Percentiles rank a stretch among this genome's conserved stretches.
These are phyloP conservation scores for Jatropha podagrica DNA, from an alignment of 441 rosid genomes.

Conservation along the genomic window DNA sequence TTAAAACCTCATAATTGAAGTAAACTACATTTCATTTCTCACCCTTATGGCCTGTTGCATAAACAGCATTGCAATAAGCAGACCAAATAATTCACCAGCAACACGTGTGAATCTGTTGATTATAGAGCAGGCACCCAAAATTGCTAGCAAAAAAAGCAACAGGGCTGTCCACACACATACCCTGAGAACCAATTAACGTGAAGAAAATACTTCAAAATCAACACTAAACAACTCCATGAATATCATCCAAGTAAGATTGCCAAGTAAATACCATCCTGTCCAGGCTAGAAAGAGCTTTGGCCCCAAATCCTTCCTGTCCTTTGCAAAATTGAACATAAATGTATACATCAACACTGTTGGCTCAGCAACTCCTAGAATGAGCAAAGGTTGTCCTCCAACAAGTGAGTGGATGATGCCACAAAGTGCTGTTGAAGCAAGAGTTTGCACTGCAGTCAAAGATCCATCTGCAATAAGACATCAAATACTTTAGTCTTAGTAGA, in stretches of 20 bases:
- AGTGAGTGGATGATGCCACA: conserved; percentile 74
- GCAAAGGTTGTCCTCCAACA: conserved; percentile 76
- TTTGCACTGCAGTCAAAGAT: conserved; percentile 71
- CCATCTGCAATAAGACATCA: conserved; percentile 48
- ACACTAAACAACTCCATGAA: conserved; percentile 12
- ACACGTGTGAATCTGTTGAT: conserved; percentile 78
- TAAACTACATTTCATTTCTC: conserved; percentile 23
- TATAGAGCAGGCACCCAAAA: conserved; percentile 79
- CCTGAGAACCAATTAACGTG: conserved; percentile 39
- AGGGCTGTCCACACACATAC: conserved; percentile 79
- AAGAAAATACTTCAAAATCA: conserved; percentile 30
- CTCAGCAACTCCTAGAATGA: conserved; percentile 83
- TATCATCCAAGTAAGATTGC: conserved; percentile 17
- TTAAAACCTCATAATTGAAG: conserved; percentile 13
- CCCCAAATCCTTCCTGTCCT: conserved; percentile 76
- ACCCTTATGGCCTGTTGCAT: conserved; percentile 87
- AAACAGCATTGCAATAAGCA: conserved; percentile 82
- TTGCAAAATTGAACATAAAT: conserved; percentile 71
- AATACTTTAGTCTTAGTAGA: conserved; percentile 18
- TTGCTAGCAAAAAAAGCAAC: conserved; percentile 65
- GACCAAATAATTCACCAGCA: conserved; percentile 85
- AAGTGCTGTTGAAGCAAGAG: conserved; percentile 75
- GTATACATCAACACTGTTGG: conserved; percentile 85
- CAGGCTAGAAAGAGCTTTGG: conserved; percentile 71
- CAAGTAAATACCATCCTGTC: conserved; percentile 66